Base-by-base conservation (phyloP, 2,329 filamentous ascomycete species). In the Sarocladiaceae sp. region DNA sequence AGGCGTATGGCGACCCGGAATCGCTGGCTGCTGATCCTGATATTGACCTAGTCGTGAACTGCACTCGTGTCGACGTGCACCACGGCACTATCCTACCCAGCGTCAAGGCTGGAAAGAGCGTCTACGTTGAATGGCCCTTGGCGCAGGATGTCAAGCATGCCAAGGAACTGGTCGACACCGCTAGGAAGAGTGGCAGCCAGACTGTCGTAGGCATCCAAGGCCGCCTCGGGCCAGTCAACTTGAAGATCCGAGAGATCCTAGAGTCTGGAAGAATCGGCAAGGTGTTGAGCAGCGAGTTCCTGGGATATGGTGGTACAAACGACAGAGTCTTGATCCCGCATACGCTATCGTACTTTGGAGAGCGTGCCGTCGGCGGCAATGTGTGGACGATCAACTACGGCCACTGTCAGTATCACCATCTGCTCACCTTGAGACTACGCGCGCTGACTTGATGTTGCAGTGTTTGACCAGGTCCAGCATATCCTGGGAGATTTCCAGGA, bases 71-170 rank as follows among this genome's bases (percentile, higher is more conserved):
- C 1, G 74, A 80, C 46, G 65, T 65, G 1, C 78, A 82, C 48
- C 63, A 68, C 34, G 46, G 58, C 2, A 68, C 67, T 2, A 60
- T 67, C 0, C 58, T 64, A 10, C 71, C 76, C 0, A 71, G 68
- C 13, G 49, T 80, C 1, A 59, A 61, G 12, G 70, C 73, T 0
- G 77, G 76, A 0, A 80, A 80, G 54, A 53, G 60, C 0, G 65
- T 75, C 0, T 82, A 64, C 46, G 65, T 78, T 0, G 78, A 82
- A 58, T 82, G 78, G 74, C 78, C 76, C 5, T 60, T 82, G 1
- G 73, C 72, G 0, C 58, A 70, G 12, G 67, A 72, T 44, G 55
- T 59, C 1, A 45, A 53, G 2, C 58, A 67, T 1, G 72, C 67
- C 0, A 51, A 54, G 13, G 67, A 72, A 33, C 57, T 81, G 45